phyloP scores from a whole-genome alignment of 2,329 filamentous ascomycete species.

The Paraconiothyrium brasiliense region DNA sequence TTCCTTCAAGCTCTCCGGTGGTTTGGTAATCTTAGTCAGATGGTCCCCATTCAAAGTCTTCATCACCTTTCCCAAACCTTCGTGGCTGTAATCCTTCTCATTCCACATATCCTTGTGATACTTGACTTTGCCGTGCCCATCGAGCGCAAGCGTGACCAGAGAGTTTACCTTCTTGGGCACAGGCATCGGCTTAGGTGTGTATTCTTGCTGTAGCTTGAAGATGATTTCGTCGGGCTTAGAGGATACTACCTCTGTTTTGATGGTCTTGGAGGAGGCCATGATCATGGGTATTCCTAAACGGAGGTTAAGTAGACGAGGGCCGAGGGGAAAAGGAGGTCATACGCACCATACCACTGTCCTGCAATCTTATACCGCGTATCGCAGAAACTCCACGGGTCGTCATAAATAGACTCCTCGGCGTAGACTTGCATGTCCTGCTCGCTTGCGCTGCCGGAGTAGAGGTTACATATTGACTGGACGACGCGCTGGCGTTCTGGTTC shows the following conservation, averaged over 20 bases:
- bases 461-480: conserved; percentile 53
- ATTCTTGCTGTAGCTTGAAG: conserved; percentile 61
- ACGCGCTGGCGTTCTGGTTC: conserved; percentile 50
- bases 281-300: conserved; percentile 53
- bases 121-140: conserved; percentile 65
- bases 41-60: conserved; percentile 62
- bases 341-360: conserved; percentile 59
- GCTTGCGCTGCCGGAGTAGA: conserved; percentile 59
- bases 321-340: not conserved
- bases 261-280: conserved; percentile 51
- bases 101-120: conserved; percentile 71
- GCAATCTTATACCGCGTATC: conserved; percentile 62
- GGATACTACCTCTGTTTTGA: conserved; percentile 55
- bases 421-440: conserved; percentile 62
- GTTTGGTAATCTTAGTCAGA: conserved; percentile 55
- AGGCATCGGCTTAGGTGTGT: conserved; percentile 53
- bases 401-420: conserved; percentile 56
- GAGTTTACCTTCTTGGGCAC: conserved; percentile 62
- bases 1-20: conserved; percentile 36
- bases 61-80: conserved; percentile 61
- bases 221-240: conserved; percentile 52
- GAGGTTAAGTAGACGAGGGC: not conserved
- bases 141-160: conserved; percentile 62
- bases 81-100: conserved; percentile 66
- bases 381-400: conserved; percentile 61